Evolutionary conservation across 1,139 yeast genomes (phyloP), one percentile per base, ranked within the genome.

Genomic region (Taphrina confusa): DNA sequence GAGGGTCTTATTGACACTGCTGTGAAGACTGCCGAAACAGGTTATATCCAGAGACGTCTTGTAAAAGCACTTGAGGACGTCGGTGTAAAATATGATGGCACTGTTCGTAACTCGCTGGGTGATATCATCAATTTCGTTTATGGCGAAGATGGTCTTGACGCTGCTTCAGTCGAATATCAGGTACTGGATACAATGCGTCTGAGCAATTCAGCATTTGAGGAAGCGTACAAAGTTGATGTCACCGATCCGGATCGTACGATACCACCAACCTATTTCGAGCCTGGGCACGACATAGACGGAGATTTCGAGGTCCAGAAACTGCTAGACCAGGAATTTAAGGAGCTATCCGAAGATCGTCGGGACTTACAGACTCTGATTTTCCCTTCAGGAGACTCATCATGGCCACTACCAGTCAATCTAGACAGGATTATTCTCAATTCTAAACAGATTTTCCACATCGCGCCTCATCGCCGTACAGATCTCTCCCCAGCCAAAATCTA

Each of bases 1-100:
- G 99, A 92, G 78, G 99, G 99, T 82, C 82, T 92, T 73, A 92
- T 92, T 74, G 99, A 92, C 82, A 92, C 99, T 62, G 97, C 97
- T 14, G 97, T 91, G 55, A 91, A 91, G 75, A 92, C 98, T 42
- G 98, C 99, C 1, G 98, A 92, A 76, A 92, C 99, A 33, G 99
- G 99, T 76, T 92, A 92, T 75, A 94, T 92, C 72, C 98, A 94
- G 77, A 92, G 99, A 80, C 94, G 99, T 81, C 79, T 94, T 74
- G 96, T 94, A 55, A 94, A 94, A 74, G 98, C 99, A 9, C 79
- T 94, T 74, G 99, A 94, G 74, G 99, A 94, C 78, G 91, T 94
- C 65, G 91, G 91, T 96, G 98, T 92, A 47, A 97, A 91, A 72
- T 94, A 94, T 70, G 99, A 94, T 78, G 97, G 97, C 72, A 91